Percentiles rank a stretch among this genome's conserved stretches.
phyloP scores from a whole-genome alignment of 805 yeast genomes.

The Sugiyamaella chiloensis region DNA sequence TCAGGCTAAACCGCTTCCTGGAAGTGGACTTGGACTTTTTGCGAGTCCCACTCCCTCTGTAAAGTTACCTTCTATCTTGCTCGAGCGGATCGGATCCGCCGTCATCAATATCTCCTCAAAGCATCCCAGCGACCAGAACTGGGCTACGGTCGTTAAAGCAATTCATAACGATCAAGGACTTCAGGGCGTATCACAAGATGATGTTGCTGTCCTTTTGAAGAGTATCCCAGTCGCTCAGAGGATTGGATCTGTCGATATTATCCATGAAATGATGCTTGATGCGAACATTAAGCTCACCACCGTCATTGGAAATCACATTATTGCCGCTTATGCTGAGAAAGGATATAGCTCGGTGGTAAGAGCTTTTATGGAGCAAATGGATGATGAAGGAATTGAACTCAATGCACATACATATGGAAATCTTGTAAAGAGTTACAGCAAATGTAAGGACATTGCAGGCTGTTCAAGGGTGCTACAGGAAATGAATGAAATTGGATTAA shows the following conservation, averaged over 20 bases:
- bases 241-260: conserved; percentile 11
- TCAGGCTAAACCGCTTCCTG: no score
- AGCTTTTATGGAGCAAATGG: conserved; percentile 24
- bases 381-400: conserved; percentile 23
- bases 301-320: conserved; percentile 26
- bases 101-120: conserved; percentile 15
- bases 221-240: conserved; percentile 29
- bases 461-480: conserved; percentile 19
- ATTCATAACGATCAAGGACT: conserved; percentile 24
- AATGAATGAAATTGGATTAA: conserved; percentile 18
- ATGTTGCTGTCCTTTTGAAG: conserved; percentile 26
- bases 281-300: conserved; percentile 20
- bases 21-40: conserved; percentile 18
- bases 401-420: conserved; percentile 32
- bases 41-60: conserved; percentile 9
- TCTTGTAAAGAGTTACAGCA: conserved; percentile 32
- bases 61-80: conserved; percentile 19
- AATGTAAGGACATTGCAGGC: conserved; percentile 25
- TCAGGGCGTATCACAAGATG: conserved; percentile 20
- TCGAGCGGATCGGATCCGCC: conserved; percentile 20
- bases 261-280: conserved; percentile 26
- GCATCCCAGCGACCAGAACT: conserved; percentile 17
- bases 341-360: conserved; percentile 26
- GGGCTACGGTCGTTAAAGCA: conserved; percentile 22
- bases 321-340: conserved; percentile 34